phyloP scores from a whole-genome alignment of 768 basidiomycete genomes.

The Podaxis sp. region DNA sequence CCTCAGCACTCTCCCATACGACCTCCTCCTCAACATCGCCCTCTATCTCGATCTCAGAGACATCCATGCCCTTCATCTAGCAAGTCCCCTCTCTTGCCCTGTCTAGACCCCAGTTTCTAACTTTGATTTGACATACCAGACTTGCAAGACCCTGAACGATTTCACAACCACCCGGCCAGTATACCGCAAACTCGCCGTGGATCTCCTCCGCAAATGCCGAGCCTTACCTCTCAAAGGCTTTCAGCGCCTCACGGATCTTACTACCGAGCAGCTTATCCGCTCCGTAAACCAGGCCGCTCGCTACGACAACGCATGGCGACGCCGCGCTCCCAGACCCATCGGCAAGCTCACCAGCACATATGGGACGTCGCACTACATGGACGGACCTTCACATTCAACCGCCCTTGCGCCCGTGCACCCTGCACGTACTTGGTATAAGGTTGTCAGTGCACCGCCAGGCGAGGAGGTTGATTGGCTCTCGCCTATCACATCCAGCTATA shows the following conservation, averaged over 20 bases:
- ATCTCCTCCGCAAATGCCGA: constrained; percentile 63
- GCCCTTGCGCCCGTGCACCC: constrained; percentile 6
- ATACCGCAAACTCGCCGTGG: constrained; percentile 61
- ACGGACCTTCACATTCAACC: constrained; percentile 16
- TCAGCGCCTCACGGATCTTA: constrained; percentile 63
- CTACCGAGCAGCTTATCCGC: constrained; percentile 56
- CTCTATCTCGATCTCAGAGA: constrained; percentile 59
- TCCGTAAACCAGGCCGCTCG: constrained; percentile 62
- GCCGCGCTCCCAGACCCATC: constrained; percentile 55
- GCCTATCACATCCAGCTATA: constrained; percentile 73
- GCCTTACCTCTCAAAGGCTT: constrained; percentile 70
- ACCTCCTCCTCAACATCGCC: constrained; percentile 67
- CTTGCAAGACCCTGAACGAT: constrained; percentile 57
- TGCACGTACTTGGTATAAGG: constrained; percentile 57
- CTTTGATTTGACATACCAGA: constrained; percentile 32
- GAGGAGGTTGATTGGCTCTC: constrained; percentile 78
- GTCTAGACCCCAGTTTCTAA: constrained; percentile 8
- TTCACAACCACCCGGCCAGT: constrained; percentile 67
- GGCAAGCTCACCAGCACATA: constrained; percentile 26
- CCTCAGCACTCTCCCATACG: constrained; percentile 58
- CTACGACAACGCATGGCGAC: constrained; percentile 62
- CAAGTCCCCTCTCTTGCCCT: constrained; percentile 32
- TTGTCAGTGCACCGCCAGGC: constrained; percentile 61
- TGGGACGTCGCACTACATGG: constrained; percentile 36
- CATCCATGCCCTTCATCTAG: constrained; percentile 58